Conservation (phyloP, 768 basidiomycete genomes). For the Tricholoma furcatifolium region DNA sequence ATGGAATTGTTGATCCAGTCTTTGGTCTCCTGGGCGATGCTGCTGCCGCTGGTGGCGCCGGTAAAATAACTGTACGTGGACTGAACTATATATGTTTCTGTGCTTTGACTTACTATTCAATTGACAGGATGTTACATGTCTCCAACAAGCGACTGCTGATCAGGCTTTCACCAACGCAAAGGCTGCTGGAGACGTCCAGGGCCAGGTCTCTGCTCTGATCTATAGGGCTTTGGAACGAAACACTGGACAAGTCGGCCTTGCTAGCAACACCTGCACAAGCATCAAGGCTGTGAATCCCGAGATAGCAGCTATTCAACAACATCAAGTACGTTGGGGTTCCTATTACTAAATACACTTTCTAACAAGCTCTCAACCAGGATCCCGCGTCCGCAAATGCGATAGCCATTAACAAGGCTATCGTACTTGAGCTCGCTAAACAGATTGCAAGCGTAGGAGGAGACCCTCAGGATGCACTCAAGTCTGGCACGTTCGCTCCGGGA, state of each 20-base stretch:
- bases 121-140: conserved; percentile 51
- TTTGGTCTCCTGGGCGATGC: conserved; percentile 65
- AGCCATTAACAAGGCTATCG: conserved; percentile 61
- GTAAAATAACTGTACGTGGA: conserved; percentile 47
- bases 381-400: conserved; percentile 60
- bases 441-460: conserved; percentile 64
- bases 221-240: conserved; percentile 69
- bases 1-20: conserved; percentile 56
- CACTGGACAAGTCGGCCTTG: conserved; percentile 50
- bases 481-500: conserved; percentile 65
- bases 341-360: background rate
- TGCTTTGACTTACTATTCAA: background rate
- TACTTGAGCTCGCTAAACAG: conserved; percentile 61
- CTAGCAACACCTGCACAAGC: conserved; percentile 48
- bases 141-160: conserved; percentile 66
- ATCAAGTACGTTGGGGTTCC: conserved; percentile 38
- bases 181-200: conserved; percentile 53
- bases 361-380: conserved; percentile 34
- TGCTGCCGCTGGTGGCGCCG: conserved; percentile 54
- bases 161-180: conserved; percentile 76
- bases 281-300: conserved; percentile 61
- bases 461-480: conserved; percentile 53
- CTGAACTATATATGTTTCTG: background rate
- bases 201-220: conserved; percentile 57
- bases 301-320: conserved; percentile 62